These are phyloP conservation scores for Aspergillus vadensis DNA, from an alignment of 2,329 filamentous ascomycete genomes.

Conservation along the genomic window DNA sequence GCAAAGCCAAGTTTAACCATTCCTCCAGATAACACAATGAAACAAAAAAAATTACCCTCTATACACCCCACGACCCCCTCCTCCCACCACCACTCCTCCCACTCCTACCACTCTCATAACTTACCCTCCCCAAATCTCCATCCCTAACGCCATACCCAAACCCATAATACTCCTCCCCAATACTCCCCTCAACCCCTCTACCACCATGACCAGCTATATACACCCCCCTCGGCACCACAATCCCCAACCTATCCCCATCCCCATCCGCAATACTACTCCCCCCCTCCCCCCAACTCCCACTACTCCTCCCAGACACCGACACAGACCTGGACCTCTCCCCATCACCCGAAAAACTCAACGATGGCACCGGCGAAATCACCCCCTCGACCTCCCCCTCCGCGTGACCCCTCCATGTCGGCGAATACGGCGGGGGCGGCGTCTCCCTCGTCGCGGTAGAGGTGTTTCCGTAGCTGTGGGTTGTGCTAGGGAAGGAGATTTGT, in stretches of 20 bases:
- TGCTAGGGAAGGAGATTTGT: constrained; percentile 43
- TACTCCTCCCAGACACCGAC: constrained; percentile 14
- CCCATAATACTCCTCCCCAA: no score
- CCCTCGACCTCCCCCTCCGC: neutral
- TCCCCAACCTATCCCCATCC: constrained; percentile 19
- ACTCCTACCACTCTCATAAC: no score
- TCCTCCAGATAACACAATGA: neutral
- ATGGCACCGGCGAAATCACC: constrained; percentile 30
- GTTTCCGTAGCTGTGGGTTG: constrained; percentile 42
- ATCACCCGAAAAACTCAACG: constrained; percentile 35
- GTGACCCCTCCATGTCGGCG: constrained; percentile 23
- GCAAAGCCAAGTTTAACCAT: neutral
- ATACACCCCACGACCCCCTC: no score
- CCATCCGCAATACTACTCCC: no score
- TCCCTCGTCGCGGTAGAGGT: constrained; percentile 48
- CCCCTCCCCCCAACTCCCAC: neutral
- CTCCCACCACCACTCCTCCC: no score
- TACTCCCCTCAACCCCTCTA: no score
- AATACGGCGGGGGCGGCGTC: constrained; percentile 47
- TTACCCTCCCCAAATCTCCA: no score
- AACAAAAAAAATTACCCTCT: neutral
- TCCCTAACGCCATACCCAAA: no score
- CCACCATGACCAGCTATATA: constrained; percentile 1
- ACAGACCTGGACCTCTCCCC: constrained; percentile 13
- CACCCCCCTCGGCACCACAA: constrained; percentile 32